These are phyloP conservation scores for Apostasia ramifera DNA, from an alignment of 106 monocot species.

Conservation along the genomic window DNA sequence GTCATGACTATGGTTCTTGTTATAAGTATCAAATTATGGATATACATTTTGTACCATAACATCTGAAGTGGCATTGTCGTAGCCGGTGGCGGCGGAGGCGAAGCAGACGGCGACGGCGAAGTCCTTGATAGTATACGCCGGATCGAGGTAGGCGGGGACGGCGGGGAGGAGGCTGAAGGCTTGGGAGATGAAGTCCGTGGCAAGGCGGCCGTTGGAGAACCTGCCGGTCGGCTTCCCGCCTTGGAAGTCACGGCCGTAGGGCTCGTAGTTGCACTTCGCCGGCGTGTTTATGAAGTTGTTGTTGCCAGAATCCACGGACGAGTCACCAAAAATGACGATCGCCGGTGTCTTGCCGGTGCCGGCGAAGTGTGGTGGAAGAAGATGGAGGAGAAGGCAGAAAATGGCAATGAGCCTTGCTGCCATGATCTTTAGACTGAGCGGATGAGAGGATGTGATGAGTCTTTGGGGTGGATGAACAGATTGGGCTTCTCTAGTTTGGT, in stretches of 20 bases:
- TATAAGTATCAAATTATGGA: background rate
- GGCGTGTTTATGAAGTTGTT: constrained; percentile 46
- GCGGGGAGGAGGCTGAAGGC: constrained; percentile 33
- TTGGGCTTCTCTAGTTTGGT: background rate
- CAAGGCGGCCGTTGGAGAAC: constrained; percentile 57
- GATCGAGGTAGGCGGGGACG: constrained; percentile 56
- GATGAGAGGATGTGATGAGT: background rate
- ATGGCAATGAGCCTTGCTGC: background rate
- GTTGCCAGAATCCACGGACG: constrained; percentile 54
- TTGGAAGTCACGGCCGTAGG: constrained; percentile 47
- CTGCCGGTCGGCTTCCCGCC: constrained; percentile 44
- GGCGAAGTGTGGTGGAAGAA: background rate
- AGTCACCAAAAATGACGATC: constrained; percentile 52
- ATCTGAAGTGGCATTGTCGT: constrained; percentile 49
- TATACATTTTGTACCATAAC: constrained; percentile 23
- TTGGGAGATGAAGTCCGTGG: constrained; percentile 54
- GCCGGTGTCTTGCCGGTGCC: constrained; percentile 19
- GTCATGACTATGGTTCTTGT: too few species aligned
- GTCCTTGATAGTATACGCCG: constrained; percentile 23
- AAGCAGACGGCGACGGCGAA: constrained; percentile 49
- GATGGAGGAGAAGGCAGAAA: background rate
- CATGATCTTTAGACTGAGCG: too few species aligned
- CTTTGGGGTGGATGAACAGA: too few species aligned
- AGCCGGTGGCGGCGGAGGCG: constrained; percentile 55
- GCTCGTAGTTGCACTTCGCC: constrained; percentile 38